Base-by-base conservation (phyloP, 768 basidiomycete genomes). In the Fistulinella prunicolor region DNA sequence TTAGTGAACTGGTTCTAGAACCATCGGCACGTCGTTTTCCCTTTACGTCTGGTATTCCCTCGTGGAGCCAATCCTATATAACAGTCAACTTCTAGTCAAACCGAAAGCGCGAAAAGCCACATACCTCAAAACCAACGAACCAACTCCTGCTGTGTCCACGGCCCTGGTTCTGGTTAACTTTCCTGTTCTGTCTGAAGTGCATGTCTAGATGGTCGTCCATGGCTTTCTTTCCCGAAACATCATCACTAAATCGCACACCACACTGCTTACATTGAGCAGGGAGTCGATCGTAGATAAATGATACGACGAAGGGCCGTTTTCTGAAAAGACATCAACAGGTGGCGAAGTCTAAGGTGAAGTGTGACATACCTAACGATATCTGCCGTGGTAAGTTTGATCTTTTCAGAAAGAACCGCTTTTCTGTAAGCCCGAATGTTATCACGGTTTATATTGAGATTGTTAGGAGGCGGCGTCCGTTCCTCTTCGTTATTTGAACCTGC, bases 121-220 rank as follows among this genome's bases (percentile, higher is more conserved):
- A 47, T 68, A 94, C 93, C 71, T 94, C 89, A 50, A 83, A 72
- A 53, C 79, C 74, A 44, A 89, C 76, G 49, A 94, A 90, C 94
- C 94, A 97, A 58, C 87, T 86, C 21, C 95, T 79, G 58, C 86
- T 89, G 57, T 93, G 85, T 30, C 92, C 93, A 50, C 95, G 79
- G 0, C 89, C 92, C 16, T 80, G 69, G 35, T 82, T 84, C 65
- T 87, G 85, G 59, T 75, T 83, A 22, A 85, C 83, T 66, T 88
- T 89, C 50, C 86, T 80, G 61, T 97, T 98, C 64, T 95, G 87
- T 64, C 85, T 78, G 71, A 96, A 97, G 67, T 99, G 95, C 86
- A 90, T 88, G 65, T 99, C 95, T 59, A 98, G 77, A 63, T 99
- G 96, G 49, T 85, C 81, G 58, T 94, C 81, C 75, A 94, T 78